A percentile compares a stretch with the other conserved stretches of the same genome.
These are phyloP conservation scores for Aureobasidium sp. DNA, from an alignment of 2,329 filamentous ascomycete genomes.

Conservation along the genomic window DNA sequence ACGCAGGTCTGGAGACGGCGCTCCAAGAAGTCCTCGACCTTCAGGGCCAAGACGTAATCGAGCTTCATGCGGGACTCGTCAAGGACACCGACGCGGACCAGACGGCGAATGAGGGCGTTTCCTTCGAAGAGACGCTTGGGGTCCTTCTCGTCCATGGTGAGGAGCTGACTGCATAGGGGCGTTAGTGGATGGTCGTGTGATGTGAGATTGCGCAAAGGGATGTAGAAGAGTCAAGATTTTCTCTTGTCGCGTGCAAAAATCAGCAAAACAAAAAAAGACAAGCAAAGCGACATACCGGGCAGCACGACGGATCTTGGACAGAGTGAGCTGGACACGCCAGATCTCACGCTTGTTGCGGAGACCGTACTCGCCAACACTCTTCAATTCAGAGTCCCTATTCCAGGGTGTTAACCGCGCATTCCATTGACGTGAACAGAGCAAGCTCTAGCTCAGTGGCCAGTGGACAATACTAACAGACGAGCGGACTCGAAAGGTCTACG, in stretches of 20 bases:
- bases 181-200: conserved; percentile 4
- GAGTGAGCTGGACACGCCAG: conserved; percentile 98
- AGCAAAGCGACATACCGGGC: conserved; percentile 67
- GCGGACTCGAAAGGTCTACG: conserved; percentile 98
- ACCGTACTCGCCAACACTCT: conserved; percentile 99
- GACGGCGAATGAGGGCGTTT: conserved; percentile 99
- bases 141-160: conserved; percentile 99
- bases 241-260: conserved; percentile 6
- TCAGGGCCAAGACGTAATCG: conserved; percentile 99
- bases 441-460: conserved; percentile 95
- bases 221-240: background rate
- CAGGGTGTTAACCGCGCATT: conserved; percentile 61
- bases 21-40: conserved; percentile 99
- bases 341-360: conserved; percentile 99
- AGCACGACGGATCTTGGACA: conserved; percentile 99
- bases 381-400: conserved; percentile 93
- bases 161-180: conserved; percentile 71
- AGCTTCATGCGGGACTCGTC: conserved; percentile 99
- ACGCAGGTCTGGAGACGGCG: conserved; percentile 99
- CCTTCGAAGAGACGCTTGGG: conserved; percentile 99
- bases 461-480: conserved; percentile 90
- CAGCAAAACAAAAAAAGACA: conserved; percentile 1
- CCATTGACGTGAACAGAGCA: conserved; percentile 94
- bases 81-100: conserved; percentile 98
- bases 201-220: conserved; percentile 17